phyloP scores from a whole-genome alignment of 768 basidiomycete species.

The Sarcodon aspratus region DNA sequence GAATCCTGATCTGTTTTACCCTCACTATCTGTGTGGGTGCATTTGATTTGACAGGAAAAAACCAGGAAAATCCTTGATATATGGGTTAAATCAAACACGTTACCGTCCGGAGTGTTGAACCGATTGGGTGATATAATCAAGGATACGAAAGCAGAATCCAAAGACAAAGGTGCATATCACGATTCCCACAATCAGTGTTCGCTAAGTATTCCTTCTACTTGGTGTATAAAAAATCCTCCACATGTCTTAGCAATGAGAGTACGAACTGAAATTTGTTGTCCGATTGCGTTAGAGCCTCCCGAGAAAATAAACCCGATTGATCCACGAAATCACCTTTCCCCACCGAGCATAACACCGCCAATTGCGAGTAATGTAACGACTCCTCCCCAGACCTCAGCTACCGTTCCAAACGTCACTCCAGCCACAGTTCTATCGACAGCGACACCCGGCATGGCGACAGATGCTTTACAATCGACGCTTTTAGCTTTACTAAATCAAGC shows the following conservation, averaged over 20 bases:
- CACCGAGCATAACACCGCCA: slow-evolving; percentile 8
- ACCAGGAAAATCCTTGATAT: slow-evolving; percentile 95
- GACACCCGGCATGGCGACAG: slow-evolving; percentile 16
- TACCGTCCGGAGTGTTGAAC: slow-evolving; percentile 64
- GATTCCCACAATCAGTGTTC: slow-evolving; percentile 42
- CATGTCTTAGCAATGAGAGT: slow-evolving; percentile 39
- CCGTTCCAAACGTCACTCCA: slow-evolving; percentile 2
- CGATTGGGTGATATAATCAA: slow-evolving; percentile 43
- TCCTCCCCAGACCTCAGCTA: slow-evolving; percentile 8
- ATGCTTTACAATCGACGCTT: slow-evolving; percentile 50
- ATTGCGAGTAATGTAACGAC: slow-evolving; percentile 9
- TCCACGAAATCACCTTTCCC: slow-evolving; percentile 18
- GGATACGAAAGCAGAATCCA: slow-evolving; percentile 24
- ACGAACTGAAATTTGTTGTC: slow-evolving; percentile 55
- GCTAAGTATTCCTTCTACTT: slow-evolving; percentile 72
- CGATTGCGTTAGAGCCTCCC: slow-evolving; percentile 39
- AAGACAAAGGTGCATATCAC: slow-evolving; percentile 80
- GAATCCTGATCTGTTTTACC: slow-evolving; percentile 28
- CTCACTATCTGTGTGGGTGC: slow-evolving; percentile 15
- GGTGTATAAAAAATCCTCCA: background rate
- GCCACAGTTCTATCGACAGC: slow-evolving; percentile 5
- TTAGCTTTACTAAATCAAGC: slow-evolving; percentile 64
- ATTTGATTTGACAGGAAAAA: slow-evolving; percentile 69
- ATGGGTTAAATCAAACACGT: slow-evolving; percentile 88
- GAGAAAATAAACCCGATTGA: slow-evolving; percentile 24